Evolutionary conservation across 352 stramenopile species (phyloP), one percentile per base, ranked within the genome.

Genomic region (Pythium monospermum): DNA sequence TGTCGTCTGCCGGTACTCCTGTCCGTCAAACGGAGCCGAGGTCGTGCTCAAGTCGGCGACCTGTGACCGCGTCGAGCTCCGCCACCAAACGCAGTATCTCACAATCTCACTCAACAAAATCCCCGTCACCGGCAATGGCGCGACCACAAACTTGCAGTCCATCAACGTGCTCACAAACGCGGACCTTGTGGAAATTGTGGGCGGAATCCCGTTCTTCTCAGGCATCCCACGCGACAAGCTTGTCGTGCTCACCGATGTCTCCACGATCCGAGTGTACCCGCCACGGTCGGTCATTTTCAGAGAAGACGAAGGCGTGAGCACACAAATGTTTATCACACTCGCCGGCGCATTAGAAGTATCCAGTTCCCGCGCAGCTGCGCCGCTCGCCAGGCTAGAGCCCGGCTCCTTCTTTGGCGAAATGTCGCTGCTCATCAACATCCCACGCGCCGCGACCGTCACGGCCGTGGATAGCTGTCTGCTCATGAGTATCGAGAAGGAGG

Each of bases 321-420:
- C 73, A 21, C 77, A 91, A 56, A 85, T 91, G 75, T 91, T 84
- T 48, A 70, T 91, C 19, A 91, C 76, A 13, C 57, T 91, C 3
- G 73, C 77, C 4, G 80, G 77, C 0, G 65, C 64, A 10, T 58
- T 91, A 1, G 71, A 88, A 38, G 80, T 89, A 3, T 87, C 66
- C 8, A 87, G 74, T 38, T 79, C 77, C 1, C 66, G 74, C 11
- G 59, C 71, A 1, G 47, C 55, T 4, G 61, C 56, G 0, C 71
- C 74, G 1, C 59, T 91, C n/a, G 80, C 80, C 11, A 85, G 57
- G 8, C 62, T 91, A 0, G 73, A 80, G 16, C 61, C 80, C 2
- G 80, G 80, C 7, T 87, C 77, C 1, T 91, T 87, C 54, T 91
- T 91, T 54, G 80, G 80, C 3, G 80, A 91, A 44, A 91, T 91